phyloP scores from a whole-genome alignment of 441 rosid species.

The Eruca vesicaria region DNA sequence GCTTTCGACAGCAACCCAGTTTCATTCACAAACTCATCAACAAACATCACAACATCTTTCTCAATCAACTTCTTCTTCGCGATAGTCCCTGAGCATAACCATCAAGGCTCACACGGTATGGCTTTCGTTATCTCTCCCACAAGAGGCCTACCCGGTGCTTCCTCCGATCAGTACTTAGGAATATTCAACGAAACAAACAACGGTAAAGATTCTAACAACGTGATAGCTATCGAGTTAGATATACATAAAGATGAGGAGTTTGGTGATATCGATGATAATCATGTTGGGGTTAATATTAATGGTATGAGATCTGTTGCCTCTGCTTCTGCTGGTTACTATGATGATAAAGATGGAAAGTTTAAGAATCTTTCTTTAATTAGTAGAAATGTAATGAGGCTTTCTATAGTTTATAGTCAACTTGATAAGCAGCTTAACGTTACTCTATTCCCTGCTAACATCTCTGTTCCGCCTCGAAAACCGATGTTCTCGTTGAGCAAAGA shows the following conservation, averaged over 20 bases:
- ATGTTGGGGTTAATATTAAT: conserved; percentile 39
- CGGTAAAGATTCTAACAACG: conserved; percentile 49
- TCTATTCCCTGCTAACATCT: conserved; percentile 30
- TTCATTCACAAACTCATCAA: background rate
- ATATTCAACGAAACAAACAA: conserved; percentile 51
- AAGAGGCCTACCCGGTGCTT: conserved; percentile 39
- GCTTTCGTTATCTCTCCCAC: conserved; percentile 65
- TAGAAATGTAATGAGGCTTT: conserved; percentile 24
- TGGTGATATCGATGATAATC: conserved; percentile 39
- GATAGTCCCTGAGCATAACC: conserved; percentile 52
- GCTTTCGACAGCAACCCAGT: conserved; percentile 27
- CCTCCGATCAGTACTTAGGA: conserved; percentile 72
- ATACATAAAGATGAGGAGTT: conserved; percentile 29
- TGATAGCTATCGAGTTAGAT: conserved; percentile 43
- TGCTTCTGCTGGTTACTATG: conserved; percentile 31
- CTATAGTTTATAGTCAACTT: conserved; percentile 24
- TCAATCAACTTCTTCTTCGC: conserved; percentile 46
- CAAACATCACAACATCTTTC: conserved; percentile 29
- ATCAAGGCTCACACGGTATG: conserved; percentile 66
- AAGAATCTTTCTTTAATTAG: conserved; percentile 28
- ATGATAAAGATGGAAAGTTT: conserved; percentile 9
- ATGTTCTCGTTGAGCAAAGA: conserved; percentile 31
- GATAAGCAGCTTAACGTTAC: conserved; percentile 37
- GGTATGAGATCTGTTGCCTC: conserved; percentile 30
- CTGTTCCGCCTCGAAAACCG: conserved; percentile 29